Conservation (phyloP, 345 rosid genomes). For the Citrus mangshanensis region DNA sequence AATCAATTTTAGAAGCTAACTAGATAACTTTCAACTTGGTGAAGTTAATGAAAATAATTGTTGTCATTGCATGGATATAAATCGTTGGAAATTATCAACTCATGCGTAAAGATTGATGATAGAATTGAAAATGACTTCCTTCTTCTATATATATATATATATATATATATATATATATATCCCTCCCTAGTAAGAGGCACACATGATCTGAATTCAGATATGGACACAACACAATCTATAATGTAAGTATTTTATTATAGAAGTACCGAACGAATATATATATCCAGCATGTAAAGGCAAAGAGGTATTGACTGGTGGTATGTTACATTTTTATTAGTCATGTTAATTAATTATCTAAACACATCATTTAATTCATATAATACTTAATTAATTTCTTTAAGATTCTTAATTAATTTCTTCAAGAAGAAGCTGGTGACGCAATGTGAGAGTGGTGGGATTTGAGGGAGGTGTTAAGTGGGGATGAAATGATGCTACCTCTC, state of each 20-base stretch:
- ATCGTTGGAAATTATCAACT: constrained; percentile 13
- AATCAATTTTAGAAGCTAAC: too few relatives aligned
- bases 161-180: neutral
- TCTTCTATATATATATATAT: neutral
- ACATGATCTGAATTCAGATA: neutral
- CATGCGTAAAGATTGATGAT: constrained; percentile 11
- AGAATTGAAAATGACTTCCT: neutral
- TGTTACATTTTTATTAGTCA: too few relatives aligned
- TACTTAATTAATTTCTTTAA: too few relatives aligned
- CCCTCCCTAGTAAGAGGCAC: neutral
- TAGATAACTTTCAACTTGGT: too few relatives aligned
- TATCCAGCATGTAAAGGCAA: neutral
- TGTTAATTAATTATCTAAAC: neutral
- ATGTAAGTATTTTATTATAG: too few relatives aligned
- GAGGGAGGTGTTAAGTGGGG: constrained; percentile 70
- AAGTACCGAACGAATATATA: too few relatives aligned
- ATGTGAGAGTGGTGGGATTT: constrained; percentile 21
- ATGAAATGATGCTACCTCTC: constrained; percentile 9
- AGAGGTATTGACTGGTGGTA: neutral
- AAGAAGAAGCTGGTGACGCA: constrained; percentile 1
- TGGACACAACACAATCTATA: too few relatives aligned
- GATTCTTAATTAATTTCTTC: neutral
- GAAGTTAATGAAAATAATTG: neutral
- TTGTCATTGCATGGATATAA: neutral
- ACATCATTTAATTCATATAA: neutral